phyloP scores from a whole-genome alignment of 768 basidiomycete genomes.

The Trichaptum fuscoviolaceum region DNA sequence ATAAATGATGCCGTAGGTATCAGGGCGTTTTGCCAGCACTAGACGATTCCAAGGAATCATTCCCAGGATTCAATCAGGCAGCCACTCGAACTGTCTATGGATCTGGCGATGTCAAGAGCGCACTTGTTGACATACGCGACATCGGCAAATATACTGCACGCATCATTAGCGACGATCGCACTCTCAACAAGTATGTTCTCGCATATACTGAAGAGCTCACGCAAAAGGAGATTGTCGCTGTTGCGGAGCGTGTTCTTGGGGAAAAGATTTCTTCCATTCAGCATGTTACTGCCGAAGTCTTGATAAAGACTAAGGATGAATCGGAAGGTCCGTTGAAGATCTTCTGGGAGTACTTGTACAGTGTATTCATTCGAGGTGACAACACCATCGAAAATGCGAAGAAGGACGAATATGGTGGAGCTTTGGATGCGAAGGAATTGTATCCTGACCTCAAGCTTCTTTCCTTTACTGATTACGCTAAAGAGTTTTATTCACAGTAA shows the following conservation, averaged over 20 bases:
- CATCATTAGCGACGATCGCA: slow-evolving; percentile 27
- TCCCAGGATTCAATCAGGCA: not conserved
- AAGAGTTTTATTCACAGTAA: slow-evolving; percentile 15
- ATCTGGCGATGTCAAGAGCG: slow-evolving; percentile 15
- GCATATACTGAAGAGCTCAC: slow-evolving; percentile 23
- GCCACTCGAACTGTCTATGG: slow-evolving; percentile 12
- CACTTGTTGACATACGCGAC: slow-evolving; percentile 20
- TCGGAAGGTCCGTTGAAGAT: too few species aligned
- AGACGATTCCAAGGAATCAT: not conserved
- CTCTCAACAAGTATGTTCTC: slow-evolving; percentile 27
- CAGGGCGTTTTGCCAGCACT: not conserved
- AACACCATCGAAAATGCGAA: slow-evolving; percentile 24
- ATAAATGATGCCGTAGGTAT: not conserved
- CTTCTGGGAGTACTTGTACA: slow-evolving; percentile 7
- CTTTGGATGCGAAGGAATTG: slow-evolving; percentile 26
- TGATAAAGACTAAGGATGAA: too few species aligned
- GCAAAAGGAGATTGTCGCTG: slow-evolving; percentile 18
- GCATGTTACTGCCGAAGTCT: too few species aligned
- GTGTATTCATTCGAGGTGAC: slow-evolving; percentile 24
- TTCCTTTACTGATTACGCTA: slow-evolving; percentile 19
- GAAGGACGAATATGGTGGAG: slow-evolving; percentile 15
- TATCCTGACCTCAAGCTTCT: slow-evolving; percentile 23
- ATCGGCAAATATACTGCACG: slow-evolving; percentile 25
- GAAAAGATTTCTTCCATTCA: slow-evolving; percentile 11
- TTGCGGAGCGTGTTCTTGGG: slow-evolving; percentile 20